Evolutionary conservation across 208 protist species (phyloP).

Genomic region (Acanthamoeba lenticulata): DNA sequence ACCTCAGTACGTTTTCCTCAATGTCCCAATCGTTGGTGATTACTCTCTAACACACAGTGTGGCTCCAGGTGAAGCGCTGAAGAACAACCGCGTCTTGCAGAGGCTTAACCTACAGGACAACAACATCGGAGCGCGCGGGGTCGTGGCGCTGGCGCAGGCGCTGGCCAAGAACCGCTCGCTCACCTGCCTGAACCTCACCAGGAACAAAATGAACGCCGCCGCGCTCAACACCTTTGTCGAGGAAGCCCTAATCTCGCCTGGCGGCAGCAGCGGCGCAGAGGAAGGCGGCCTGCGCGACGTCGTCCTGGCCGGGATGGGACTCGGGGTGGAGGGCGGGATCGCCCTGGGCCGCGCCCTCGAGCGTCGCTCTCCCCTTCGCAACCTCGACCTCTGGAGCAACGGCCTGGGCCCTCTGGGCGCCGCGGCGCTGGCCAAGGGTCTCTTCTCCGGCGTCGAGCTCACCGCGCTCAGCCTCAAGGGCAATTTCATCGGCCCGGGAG

Average conservation of each 20-base stretch:
- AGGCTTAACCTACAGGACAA: constrained; percentile 16
- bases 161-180: not conserved
- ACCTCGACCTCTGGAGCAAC: constrained; percentile 59
- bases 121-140: not conserved
- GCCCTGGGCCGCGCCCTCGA: not conserved
- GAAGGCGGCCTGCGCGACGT: not conserved
- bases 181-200: constrained; percentile 6
- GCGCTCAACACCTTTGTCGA: not conserved
- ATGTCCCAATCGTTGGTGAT: not conserved
- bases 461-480: constrained; percentile 48
- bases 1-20: not conserved
- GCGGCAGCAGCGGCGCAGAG: not conserved
- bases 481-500: not conserved
- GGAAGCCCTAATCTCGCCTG: not conserved
- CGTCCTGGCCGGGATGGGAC: not conserved
- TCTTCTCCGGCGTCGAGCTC: not conserved
- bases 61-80: not conserved
- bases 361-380: not conserved
- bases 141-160: not conserved
- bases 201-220: constrained; percentile 7
- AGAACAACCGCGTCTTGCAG: not conserved
- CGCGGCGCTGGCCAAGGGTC: not conserved
- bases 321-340: not conserved
- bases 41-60: not conserved
- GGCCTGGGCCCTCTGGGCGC: not conserved